Conservation (phyloP, 345 rosid genomes). For the Corchorus capsularis region DNA sequence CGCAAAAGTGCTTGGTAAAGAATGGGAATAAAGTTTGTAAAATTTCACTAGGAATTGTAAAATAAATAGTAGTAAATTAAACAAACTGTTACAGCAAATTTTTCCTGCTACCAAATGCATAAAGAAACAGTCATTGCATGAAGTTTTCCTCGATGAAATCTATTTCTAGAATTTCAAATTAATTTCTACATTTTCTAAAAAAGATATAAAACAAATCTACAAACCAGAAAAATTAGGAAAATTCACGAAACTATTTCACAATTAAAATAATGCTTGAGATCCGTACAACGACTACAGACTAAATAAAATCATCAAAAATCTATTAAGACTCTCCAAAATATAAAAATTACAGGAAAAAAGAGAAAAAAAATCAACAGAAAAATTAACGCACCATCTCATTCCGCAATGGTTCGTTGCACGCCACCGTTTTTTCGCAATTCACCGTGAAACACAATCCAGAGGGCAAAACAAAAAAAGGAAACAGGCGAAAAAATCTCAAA, state of each 20-base stretch:
- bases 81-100: background rate
- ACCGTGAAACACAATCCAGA: slow-evolving; percentile 28
- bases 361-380: slow-evolving; percentile 9
- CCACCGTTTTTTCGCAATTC: slow-evolving; percentile 58
- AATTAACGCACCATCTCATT: slow-evolving; percentile 82
- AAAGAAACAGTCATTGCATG: background rate
- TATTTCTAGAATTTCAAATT: background rate
- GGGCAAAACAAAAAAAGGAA: background rate
- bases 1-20: slow-evolving; percentile 1
- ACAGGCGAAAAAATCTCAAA: slow-evolving; percentile 27
- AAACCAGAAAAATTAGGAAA: background rate
- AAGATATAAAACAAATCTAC: background rate
- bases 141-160: background rate
- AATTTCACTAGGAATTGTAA: background rate
- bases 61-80: background rate
- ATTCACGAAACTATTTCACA: slow-evolving; percentile 19
- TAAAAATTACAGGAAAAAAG: slow-evolving; percentile 8
- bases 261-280: slow-evolving; percentile 44
- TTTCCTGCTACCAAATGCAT: background rate
- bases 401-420: slow-evolving; percentile 47
- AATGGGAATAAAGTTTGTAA: background rate
- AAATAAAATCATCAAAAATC: slow-evolving; percentile 24
- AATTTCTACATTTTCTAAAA: slow-evolving; percentile 1
- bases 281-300: slow-evolving; percentile 33
- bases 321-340: background rate